Percentiles rank a stretch among this genome's conserved stretches.
phyloP scores from a whole-genome alignment of 805 yeast genomes.

The Lachancea thermotolerans region DNA sequence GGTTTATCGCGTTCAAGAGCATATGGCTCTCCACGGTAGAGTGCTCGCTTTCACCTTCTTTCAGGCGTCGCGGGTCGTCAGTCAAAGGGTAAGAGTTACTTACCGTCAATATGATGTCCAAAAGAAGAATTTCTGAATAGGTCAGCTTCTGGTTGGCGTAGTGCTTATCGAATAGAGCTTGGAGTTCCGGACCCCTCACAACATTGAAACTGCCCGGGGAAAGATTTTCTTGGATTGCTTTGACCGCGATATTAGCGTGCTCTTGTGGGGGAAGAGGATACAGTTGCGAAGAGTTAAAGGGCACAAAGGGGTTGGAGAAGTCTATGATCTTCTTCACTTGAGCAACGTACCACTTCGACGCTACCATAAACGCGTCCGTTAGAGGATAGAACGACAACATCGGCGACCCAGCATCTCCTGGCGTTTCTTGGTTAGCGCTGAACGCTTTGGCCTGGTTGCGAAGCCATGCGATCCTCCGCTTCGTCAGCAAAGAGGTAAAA shows the following conservation, averaged over 20 bases:
- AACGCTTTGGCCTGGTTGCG: constrained; percentile 8
- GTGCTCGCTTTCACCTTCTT: constrained; percentile 12
- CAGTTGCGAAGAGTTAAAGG: constrained; percentile 11
- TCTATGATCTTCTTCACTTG: constrained; percentile 22
- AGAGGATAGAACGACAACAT: constrained; percentile 16
- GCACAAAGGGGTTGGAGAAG: constrained; percentile 17
- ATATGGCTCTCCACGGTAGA: constrained; percentile 26
- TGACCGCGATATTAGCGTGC: constrained; percentile 20
- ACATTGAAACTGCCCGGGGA: constrained; percentile 17
- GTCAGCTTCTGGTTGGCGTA: constrained; percentile 16
- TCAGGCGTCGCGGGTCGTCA: constrained; percentile 19
- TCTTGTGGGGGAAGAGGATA: constrained; percentile 22
- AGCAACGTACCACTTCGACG: constrained; percentile 23
- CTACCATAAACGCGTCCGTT: constrained; percentile 12
- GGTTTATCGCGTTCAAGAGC: constrained; percentile 40
- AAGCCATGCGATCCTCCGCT: constrained; percentile 20
- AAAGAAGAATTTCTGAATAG: constrained; percentile 22
- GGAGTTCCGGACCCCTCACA: constrained; percentile 15
- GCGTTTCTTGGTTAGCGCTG: background rate
- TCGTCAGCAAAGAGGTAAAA: constrained; percentile 18
- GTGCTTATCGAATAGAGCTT: constrained; percentile 15
- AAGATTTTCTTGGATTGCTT: constrained; percentile 15
- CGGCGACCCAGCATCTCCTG: background rate
- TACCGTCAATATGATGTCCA: constrained; percentile 20
- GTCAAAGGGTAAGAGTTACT: constrained; percentile 20